Evolutionary conservation across 1,284 basidiomycete genomes (phyloP), one percentile per base, ranked within the genome.

Genomic region (Caloboletus inedulis): DNA sequence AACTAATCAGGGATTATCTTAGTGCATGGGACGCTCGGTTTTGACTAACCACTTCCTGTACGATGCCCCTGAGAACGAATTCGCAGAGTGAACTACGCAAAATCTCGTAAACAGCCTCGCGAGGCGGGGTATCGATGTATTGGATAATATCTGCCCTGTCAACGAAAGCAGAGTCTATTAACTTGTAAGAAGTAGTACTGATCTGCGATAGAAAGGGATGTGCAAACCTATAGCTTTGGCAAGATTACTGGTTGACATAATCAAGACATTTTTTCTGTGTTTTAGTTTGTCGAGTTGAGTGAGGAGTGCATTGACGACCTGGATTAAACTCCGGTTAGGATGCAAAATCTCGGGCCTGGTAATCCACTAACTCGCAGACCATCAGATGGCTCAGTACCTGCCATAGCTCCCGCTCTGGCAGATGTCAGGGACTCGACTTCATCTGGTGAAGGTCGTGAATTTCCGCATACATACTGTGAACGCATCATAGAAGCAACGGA

Each of bases 101-200:
- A 57, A 99, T 98, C 71, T 92, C 91, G 71, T 98, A 98, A 47
- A 98, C 82, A 0, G 95, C 96, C 61, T 94, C 85, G 4, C 87
- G 79, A 4, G 94, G 85, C 1, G 96, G 96, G 7, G 93, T 79
- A 54, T 94, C 94, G 34, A 98, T 82, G 64, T 93, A 97, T 76
- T 98, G 94, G 43, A 96, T 85, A 53, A 99, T 94, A 65, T 99
- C 97, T 12, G 95, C 97, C 42, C 97, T 87, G 66, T 99, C 97
- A 49, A 98, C 84, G 66, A 98, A 99, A 1, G 96, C 97, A 42
- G 84, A 84, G 66, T 99, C 96, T 96, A 60, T 40, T 29, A 18
- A 44, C 13, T 44, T 37, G 44, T 59, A 27, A 61, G 58, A 51
- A 14, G 27, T 8, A 13, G 29, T 12, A 14, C 13, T 12, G 9